These are phyloP conservation scores for Diaporthe humulicola DNA, from an alignment of 2,329 filamentous ascomycete species.

Conservation along the genomic window DNA sequence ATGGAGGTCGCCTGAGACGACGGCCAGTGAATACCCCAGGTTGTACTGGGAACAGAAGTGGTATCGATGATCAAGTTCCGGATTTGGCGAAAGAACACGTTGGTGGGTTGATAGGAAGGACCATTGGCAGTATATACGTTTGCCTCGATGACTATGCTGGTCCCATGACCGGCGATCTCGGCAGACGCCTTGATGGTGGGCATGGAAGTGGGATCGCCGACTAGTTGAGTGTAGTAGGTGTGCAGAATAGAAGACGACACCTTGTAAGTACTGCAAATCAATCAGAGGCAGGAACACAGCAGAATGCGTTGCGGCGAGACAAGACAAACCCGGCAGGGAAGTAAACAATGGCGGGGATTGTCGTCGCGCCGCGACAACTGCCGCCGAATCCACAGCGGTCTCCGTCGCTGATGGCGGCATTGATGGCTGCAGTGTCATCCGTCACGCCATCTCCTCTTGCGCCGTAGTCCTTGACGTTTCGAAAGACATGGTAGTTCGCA, in stretches of 20 bases:
- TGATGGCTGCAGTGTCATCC: slow-evolving; percentile 71
- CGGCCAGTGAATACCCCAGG: slow-evolving; percentile 74
- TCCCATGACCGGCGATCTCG: slow-evolving; percentile 57
- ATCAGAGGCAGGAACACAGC: background rate
- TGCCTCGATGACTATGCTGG: slow-evolving; percentile 57
- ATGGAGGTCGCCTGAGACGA: slow-evolving; percentile 74
- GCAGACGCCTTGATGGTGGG: slow-evolving; percentile 67
- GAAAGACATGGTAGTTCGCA: slow-evolving; percentile 58
- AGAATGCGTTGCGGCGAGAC: background rate
- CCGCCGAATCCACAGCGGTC: slow-evolving; percentile 56
- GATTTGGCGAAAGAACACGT: slow-evolving; percentile 72
- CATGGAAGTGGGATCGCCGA: slow-evolving; percentile 75
- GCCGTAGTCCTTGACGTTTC: slow-evolving; percentile 62
- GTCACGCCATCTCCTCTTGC: slow-evolving; percentile 57
- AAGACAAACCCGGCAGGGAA: slow-evolving; percentile 44
- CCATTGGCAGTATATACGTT: slow-evolving; percentile 58
- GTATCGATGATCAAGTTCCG: slow-evolving; percentile 70
- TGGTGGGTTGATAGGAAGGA: slow-evolving; percentile 66
- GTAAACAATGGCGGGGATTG: slow-evolving; percentile 47
- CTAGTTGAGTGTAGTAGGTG: slow-evolving; percentile 84
- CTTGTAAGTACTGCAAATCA: slow-evolving; percentile 68
- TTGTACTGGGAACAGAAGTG: slow-evolving; percentile 61
- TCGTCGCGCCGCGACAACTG: slow-evolving; percentile 50
- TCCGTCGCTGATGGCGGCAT: slow-evolving; percentile 58
- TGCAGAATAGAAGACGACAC: slow-evolving; percentile 78